Evolutionary conservation across 148 eudicot species (phyloP), one percentile per base, ranked within the genome.

Genomic region (Rhododendron ovatum): DNA sequence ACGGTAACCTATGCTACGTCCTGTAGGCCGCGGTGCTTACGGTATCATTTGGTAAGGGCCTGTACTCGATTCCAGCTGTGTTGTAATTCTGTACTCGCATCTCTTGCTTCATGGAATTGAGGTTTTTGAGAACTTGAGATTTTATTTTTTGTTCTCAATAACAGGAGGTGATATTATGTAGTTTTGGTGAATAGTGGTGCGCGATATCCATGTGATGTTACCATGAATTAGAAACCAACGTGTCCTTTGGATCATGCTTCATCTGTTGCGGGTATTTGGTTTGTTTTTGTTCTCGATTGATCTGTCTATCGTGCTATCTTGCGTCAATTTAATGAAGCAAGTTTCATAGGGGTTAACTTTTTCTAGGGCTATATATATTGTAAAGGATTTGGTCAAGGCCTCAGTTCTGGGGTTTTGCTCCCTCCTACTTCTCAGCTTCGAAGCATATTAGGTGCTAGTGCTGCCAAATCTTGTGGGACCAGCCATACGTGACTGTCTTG

Each of bases 11-110:
- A 35, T 2, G 37, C 37, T 35, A 35, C 37, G 24, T 97, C 99
- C 99, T 13, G 96, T 97, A 24, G 99, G 98, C 33, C 96, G 98
- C 11, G 98, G 99, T 22, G 99, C 99, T 86, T 92, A 91, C 81
- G 99, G 99, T 65, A 97, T 97, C 86, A 96, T 95, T 39, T 97
- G 99, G 99, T 97, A 61, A 69, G 87, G 85, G 24, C 74, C 69
- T 82, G 12, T 20, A n/a, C 3, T 82, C 53, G 50, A n/a, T 82
- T 39, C 79, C 45, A 84, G 1, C 75, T 24, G 57, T 81, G n/a
- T 69, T 51, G 30, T 24, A 26, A 2, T 48, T 45, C 17, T 26
- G 24, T 33, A 15, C 6, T 18, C 20, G 11, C 17, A 9, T 12
- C 12, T 75, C 7, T 51, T 48, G 51, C 20, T 55, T 18, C 35